Base-by-base conservation (phyloP, 106 monocot species). In the Vanilla planifolia region DNA sequence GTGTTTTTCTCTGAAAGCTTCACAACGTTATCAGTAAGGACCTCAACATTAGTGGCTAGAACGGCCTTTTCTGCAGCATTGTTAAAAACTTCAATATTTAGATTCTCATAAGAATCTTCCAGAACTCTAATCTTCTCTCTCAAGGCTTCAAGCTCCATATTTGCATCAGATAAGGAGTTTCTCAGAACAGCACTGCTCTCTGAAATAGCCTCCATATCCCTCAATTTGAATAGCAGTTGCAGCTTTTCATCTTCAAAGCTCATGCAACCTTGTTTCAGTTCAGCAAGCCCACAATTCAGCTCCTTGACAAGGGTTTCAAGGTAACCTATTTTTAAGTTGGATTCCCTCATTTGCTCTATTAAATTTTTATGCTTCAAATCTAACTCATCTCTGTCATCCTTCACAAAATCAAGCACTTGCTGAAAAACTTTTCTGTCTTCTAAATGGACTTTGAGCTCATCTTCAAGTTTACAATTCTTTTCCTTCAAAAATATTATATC, bases 361-460 rank as follows among this genome's bases (percentile, higher is more conserved):
- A 84, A 34, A 40, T 33, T 44, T 53, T 41, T 15, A 30, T 87
- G 61, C 19, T 48, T 78, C 39, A 23, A 41, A 4, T 73, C 82
- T 21, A 75, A 66, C 56, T 73, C 69, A 62, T 48, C 62, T 46
- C n/a, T 62, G 27, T 75, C 66, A 43, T 72, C 65, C 44, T 75
- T 79, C n/a, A 79, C 34, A 66, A 6, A 56, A 39, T 29, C 55
- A 48, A 87, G 51, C 43, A 79, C 79, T 57, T 69, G 36, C 62
- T 70, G 78, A 66, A 73, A 64, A 71, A 53, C 16, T 41, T 69
- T 68, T 37, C 62, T 89, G 60, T 83, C 77, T 20, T 80, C 71
- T 23, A 71, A 16, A 58, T 68, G 60, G 20, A 65, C 14, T 0
- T 28, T 51, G 21, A 69, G 47, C 67, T 84, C 77, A 60, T 80